phyloP scores from a whole-genome alignment of 2,329 filamentous ascomycete species.

The Macrophomina tecta region DNA sequence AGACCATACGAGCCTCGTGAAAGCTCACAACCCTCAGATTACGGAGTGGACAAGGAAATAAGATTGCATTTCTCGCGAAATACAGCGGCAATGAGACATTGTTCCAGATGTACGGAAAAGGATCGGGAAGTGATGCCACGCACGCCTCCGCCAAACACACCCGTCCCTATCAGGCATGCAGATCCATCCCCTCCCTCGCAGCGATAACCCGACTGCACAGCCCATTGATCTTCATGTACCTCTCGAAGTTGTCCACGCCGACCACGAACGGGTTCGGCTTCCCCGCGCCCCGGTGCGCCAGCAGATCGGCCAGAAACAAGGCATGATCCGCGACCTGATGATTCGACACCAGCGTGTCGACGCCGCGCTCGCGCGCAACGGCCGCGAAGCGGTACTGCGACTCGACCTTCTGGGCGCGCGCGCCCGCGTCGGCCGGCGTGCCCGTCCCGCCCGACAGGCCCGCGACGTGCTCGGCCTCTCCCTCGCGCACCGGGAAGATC shows the following conservation, averaged over 20 bases:
- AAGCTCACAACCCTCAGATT: too few species aligned
- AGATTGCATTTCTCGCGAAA: too few species aligned
- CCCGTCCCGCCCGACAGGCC: background rate
- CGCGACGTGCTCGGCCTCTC: background rate
- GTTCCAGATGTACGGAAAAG: too few species aligned
- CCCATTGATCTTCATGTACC: slow-evolving; percentile 29
- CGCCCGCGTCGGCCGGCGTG: background rate
- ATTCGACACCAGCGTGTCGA: slow-evolving; percentile 31
- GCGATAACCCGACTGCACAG: slow-evolving; percentile 28
- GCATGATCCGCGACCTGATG: slow-evolving; percentile 31
- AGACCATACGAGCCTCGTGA: too few species aligned
- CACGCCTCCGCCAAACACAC: too few species aligned
- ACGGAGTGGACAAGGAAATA: too few species aligned
- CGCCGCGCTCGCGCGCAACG: slow-evolving; percentile 18
- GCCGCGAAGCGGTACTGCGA: slow-evolving; percentile 8
- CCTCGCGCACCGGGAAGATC: background rate
- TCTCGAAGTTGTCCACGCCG: slow-evolving; percentile 27
- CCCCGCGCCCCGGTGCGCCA: slow-evolving; percentile 25
- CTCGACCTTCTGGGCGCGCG: background rate
- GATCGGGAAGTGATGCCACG: too few species aligned
- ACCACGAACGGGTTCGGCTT: slow-evolving; percentile 30
- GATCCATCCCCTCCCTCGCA: background rate
- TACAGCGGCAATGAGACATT: too few species aligned
- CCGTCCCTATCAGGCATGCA: background rate
- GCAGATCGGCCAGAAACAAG: slow-evolving; percentile 30